Base-by-base conservation (phyloP, 306 rosid genomes). In the Sicyos baderoa region DNA sequence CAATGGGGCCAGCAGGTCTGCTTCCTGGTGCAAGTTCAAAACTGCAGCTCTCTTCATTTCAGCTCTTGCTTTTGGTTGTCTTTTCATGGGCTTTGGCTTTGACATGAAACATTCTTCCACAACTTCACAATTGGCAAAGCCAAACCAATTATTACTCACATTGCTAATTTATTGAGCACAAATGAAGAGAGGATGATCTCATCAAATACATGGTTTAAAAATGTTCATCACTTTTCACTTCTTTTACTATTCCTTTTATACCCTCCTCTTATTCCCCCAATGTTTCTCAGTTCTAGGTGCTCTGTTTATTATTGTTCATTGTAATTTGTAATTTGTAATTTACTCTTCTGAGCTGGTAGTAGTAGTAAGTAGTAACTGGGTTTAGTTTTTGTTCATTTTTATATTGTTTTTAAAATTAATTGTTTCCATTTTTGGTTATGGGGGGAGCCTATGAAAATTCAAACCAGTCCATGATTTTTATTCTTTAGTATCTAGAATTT, bases 1-100 rank as follows among this genome's bases (percentile, higher is more conserved):
- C 88, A 19, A 2, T 79, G 54, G 84, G 82, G 48, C 95, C 96
- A 6, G 73, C 77, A 52, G 73, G 73, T 37, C 53, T 80, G 11
- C 22, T 76, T 48, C 87, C 84, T 56, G 88, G 79, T 60, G 78
- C 85, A 81, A 79, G 79, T 49, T 57, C 82, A 40, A 72, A 63
- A 56, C 84, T 73, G 65, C 82, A 75, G 80, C 70, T 72, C 60
- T 78, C 80, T 35, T 73, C 51, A n/a, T 75, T 79, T 76, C 86
- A 75, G 73, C 52, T 72, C 73, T 45, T 83, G 73, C 63, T 84
- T 51, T 77, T 79, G 51, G 82, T 72, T 12, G 21, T 69, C 17
- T 21, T 83, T 54, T 77, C 79, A 13, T 67, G 56, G 71, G 23
- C 75, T 56, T 47, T 83, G 49, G 64, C 68, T 57, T 73, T 84